A percentile compares a stretch with the other conserved stretches of the same genome.
Conservation (phyloP, 2,329 filamentous ascomycete species). For the Fusarium sp. region DNA sequence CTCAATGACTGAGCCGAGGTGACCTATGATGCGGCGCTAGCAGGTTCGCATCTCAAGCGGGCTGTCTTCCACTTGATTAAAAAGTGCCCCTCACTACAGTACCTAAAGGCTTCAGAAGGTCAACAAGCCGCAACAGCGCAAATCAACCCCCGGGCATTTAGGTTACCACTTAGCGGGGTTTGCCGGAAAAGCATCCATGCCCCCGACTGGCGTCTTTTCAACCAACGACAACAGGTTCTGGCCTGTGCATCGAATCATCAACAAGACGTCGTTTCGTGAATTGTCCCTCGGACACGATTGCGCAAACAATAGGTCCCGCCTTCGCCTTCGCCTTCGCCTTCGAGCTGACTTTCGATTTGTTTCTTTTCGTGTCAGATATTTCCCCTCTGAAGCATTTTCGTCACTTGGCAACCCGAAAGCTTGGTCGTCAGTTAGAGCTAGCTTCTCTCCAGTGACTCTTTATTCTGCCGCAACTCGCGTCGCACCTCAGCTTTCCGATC, state of each 20-base stretch:
- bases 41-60: background rate
- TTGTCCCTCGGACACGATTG: slow-evolving; percentile 17
- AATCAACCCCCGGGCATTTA: background rate
- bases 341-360: slow-evolving; percentile 19
- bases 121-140: slow-evolving; percentile 18
- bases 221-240: slow-evolving; percentile 28
- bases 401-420: background rate
- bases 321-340: background rate
- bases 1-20: slow-evolving; percentile 28
- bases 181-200: slow-evolving; percentile 7
- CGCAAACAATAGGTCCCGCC: slow-evolving; percentile 23
- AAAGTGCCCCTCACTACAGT: slow-evolving; percentile 15
- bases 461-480: background rate
- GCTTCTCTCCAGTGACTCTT: background rate
- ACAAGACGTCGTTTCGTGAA: slow-evolving; percentile 33
- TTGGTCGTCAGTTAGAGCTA: background rate
- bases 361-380: slow-evolving; percentile 5
- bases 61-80: background rate
- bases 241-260: slow-evolving; percentile 39
- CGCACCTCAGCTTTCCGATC: slow-evolving; percentile 3
- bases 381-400: background rate
- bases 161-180: slow-evolving; percentile 21
- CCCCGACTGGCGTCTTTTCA: slow-evolving; percentile 29
- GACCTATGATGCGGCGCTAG: slow-evolving; percentile 26
- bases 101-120: slow-evolving; percentile 1